These are phyloP conservation scores for Tolypocladium tundrense DNA, from an alignment of 2,329 filamentous ascomycete species.

Conservation along the genomic window DNA sequence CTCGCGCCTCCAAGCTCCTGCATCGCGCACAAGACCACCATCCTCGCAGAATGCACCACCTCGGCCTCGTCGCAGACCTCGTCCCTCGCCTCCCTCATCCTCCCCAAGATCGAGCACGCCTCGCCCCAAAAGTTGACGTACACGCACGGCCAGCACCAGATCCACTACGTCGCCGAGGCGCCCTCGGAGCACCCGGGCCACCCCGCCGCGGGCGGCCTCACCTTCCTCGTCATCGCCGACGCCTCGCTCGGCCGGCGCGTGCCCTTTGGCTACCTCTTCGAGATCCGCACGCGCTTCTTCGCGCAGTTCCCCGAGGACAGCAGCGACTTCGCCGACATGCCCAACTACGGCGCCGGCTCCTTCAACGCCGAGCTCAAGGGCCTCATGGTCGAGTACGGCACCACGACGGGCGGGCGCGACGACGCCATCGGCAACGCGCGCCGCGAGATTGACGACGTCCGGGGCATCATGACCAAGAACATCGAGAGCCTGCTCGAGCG, in stretches of 20 bases:
- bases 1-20: constrained; percentile 53
- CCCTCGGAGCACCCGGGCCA: constrained; percentile 52
- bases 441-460: constrained; percentile 83
- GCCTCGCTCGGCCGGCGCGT: constrained; percentile 74
- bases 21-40: constrained; percentile 87
- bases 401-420: constrained; percentile 61
- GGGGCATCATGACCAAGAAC: constrained; percentile 91
- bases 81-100: constrained; percentile 82
- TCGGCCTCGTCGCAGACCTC: constrained; percentile 75
- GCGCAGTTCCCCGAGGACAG: constrained; percentile 47
- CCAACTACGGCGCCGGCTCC: constrained; percentile 78
- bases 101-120: constrained; percentile 84
- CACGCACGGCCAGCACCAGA: constrained; percentile 82
- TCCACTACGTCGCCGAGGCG: constrained; percentile 89
- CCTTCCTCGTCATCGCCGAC: constrained; percentile 83
- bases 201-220: constrained; percentile 67
- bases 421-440: constrained; percentile 79
- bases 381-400: constrained; percentile 77
- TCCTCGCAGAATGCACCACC: constrained; percentile 85
- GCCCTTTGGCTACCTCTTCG: constrained; percentile 84
- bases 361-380: constrained; percentile 74
- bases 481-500: constrained; percentile 83
- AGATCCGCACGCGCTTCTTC: constrained; percentile 83
- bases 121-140: constrained; percentile 83
- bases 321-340: constrained; percentile 67